A percentile compares a stretch with the other conserved stretches of the same genome.
These are phyloP conservation scores for Grosmannia clavigera DNA, from an alignment of 2,329 filamentous ascomycete species.

Conservation along the genomic window DNA sequence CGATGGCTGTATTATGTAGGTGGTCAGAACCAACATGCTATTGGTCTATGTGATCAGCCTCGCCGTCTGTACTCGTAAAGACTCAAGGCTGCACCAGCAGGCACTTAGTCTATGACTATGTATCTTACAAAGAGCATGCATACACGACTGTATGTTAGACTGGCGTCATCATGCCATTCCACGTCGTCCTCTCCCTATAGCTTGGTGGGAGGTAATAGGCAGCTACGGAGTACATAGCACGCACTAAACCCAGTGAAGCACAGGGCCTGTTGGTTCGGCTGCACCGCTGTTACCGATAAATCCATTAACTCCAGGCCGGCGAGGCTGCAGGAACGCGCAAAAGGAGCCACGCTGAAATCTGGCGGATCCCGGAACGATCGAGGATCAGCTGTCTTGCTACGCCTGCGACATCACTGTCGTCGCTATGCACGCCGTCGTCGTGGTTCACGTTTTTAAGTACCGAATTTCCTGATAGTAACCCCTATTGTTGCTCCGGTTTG, in stretches of 20 bases:
- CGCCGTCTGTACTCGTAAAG: background rate
- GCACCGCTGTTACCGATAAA: background rate
- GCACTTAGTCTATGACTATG: too few relatives aligned
- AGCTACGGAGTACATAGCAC: background rate
- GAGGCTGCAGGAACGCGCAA: background rate
- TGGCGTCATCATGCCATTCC: background rate
- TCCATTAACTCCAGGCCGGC: conserved; percentile 2
- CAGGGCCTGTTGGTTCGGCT: background rate
- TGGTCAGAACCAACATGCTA: background rate
- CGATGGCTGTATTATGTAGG: background rate
- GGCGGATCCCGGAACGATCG: background rate
- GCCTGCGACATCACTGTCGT: background rate
- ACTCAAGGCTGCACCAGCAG: background rate
- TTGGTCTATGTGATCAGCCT: background rate
- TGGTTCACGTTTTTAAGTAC: background rate
- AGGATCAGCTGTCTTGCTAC: background rate
- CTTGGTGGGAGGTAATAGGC: background rate
- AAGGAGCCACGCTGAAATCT: background rate
- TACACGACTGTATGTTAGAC: background rate
- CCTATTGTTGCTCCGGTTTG: background rate
- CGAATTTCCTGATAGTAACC: background rate
- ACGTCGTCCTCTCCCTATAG: background rate
- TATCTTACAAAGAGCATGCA: background rate
- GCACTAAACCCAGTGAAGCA: background rate
- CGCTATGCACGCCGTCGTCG: background rate